A percentile compares a stretch with the other conserved stretches of the same genome.
Conservation (phyloP, 352 stramenopile species). For the Phytophthora fragariaefolia region DNA sequence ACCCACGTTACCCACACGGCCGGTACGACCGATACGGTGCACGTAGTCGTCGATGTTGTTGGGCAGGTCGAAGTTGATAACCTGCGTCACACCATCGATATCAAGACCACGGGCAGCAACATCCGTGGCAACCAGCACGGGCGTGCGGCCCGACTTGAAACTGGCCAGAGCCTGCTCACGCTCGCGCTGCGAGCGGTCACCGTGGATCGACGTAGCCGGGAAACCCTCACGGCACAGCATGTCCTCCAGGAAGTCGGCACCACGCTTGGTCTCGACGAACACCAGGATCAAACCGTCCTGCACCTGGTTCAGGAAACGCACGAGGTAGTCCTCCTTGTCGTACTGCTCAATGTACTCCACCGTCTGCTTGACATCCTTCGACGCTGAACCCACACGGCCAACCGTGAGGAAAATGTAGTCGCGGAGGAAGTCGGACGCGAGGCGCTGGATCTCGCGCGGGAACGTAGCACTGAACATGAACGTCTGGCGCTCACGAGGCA, state of each 20-base stretch:
- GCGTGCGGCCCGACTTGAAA: slow-evolving; percentile 92
- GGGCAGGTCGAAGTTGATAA: slow-evolving; percentile 99
- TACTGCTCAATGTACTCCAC: slow-evolving; percentile 97
- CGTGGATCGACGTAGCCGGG: slow-evolving; percentile 96
- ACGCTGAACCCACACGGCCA: slow-evolving; percentile 96
- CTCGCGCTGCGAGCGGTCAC: slow-evolving; percentile 97
- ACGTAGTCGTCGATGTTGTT: slow-evolving; percentile 99
- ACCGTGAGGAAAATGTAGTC: slow-evolving; percentile 99
- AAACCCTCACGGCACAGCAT: slow-evolving; percentile 93
- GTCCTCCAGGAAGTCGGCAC: slow-evolving; percentile 97
- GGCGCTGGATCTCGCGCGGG: slow-evolving; percentile 95
- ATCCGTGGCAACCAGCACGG: slow-evolving; percentile 98
- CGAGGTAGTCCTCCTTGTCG: slow-evolving; percentile 97
- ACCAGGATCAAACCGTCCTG: slow-evolving; percentile 95
- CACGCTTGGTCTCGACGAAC: slow-evolving; percentile 99
- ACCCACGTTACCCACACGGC: slow-evolving; percentile 98
- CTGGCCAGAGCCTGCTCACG: slow-evolving; percentile 92
- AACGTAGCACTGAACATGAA: slow-evolving; percentile 99
- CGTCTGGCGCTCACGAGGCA: slow-evolving; percentile 97
- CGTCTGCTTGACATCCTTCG: slow-evolving; percentile 98
- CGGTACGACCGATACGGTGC: slow-evolving; percentile 99
- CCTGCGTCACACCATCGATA: slow-evolving; percentile 96
- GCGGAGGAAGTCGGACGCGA: slow-evolving; percentile 97
- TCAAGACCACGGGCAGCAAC: slow-evolving; percentile 98
- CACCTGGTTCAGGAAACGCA: slow-evolving; percentile 95